Percentiles rank a stretch among this genome's conserved stretches.
Evolutionary conservation across 1,284 basidiomycete genomes (phyloP).

Genomic region (Tausonia pullulans): DNA sequence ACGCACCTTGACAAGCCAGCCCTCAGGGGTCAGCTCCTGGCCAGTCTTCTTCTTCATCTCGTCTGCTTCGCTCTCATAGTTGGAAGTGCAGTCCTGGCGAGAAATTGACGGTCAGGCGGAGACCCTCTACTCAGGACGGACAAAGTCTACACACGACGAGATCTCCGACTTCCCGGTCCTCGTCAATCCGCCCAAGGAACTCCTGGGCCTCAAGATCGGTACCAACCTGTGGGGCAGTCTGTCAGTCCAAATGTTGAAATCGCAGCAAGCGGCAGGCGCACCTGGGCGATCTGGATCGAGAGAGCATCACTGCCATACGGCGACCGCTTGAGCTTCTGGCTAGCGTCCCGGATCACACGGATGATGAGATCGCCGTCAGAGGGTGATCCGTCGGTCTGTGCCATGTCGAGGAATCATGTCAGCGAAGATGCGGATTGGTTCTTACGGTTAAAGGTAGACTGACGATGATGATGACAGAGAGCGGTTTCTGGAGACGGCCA

Average conservation of each 20-base stretch:
- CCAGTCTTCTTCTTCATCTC: no score
- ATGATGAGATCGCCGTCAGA: constrained; percentile 3
- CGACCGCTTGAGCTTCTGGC: constrained; percentile 1
- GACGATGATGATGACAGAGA: constrained; percentile 32
- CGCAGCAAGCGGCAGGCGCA: constrained; percentile 22
- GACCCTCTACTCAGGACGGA: no score
- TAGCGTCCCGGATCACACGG: constrained; percentile 11
- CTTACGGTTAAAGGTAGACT: background rate
- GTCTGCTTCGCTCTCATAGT: no score
- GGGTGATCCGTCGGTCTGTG: constrained; percentile 4
- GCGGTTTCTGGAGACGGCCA: constrained; percentile 35
- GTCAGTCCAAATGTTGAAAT: no score
- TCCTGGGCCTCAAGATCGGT: constrained; percentile 36
- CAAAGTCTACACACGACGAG: constrained; percentile 30
- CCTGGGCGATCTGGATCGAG: constrained; percentile 33
- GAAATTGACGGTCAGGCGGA: no score
- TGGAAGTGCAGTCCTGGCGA: no score
- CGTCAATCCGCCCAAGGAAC: constrained; percentile 35
- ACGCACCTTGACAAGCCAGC: no score
- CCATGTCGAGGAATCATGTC: background rate
- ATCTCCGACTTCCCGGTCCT: constrained; percentile 34
- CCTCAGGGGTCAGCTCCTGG: no score
- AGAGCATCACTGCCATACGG: constrained; percentile 35
- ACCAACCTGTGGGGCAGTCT: constrained; percentile 24
- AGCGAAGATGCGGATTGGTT: constrained; percentile 23